These are phyloP conservation scores for Metschnikowia gelsemii DNA, from an alignment of 805 yeast genomes.

Conservation along the genomic window DNA sequence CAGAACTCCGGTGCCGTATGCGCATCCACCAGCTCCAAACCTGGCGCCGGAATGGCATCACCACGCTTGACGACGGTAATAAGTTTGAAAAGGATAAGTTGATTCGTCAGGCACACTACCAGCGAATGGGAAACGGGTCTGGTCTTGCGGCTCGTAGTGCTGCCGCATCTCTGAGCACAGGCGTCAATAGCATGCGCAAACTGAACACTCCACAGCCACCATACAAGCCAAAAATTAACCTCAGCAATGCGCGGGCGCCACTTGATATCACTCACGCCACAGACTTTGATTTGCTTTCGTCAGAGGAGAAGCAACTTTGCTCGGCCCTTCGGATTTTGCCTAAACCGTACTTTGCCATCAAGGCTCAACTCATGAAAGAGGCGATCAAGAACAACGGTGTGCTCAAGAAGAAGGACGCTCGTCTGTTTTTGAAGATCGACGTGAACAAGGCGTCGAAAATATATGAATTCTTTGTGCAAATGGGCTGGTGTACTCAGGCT, in stretches of 20 bases:
- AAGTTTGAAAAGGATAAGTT: constrained; percentile 88
- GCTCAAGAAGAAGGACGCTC: constrained; percentile 79
- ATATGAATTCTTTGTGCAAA: constrained; percentile 88
- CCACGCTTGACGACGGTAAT: constrained; percentile 75
- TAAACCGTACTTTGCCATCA: constrained; percentile 90
- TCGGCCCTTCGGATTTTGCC: constrained; percentile 82
- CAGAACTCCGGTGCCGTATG: constrained; percentile 74
- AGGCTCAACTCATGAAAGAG: constrained; percentile 85
- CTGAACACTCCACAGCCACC: constrained; percentile 39
- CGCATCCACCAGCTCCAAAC: constrained; percentile 88
- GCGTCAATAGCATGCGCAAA: constrained; percentile 22
- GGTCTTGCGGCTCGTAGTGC: constrained; percentile 21
- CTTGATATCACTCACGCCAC: constrained; percentile 74
- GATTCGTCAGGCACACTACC: constrained; percentile 60
- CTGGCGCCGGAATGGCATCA: constrained; percentile 89
- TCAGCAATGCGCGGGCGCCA: constrained; percentile 45
- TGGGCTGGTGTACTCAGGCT: constrained; percentile 73
- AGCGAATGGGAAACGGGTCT: constrained; percentile 49
- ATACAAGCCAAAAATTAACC: constrained; percentile 42
- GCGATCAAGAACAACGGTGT: constrained; percentile 81
- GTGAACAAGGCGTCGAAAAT: constrained; percentile 82
- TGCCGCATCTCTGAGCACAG: constrained; percentile 11
- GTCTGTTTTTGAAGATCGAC: constrained; percentile 81
- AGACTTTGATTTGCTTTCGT: constrained; percentile 77
- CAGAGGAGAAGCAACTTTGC: constrained; percentile 88